A percentile compares a stretch with the other conserved stretches of the same genome.
Conservation (phyloP, 2,329 filamentous ascomycete species). For the Clarireedia hainanense region DNA sequence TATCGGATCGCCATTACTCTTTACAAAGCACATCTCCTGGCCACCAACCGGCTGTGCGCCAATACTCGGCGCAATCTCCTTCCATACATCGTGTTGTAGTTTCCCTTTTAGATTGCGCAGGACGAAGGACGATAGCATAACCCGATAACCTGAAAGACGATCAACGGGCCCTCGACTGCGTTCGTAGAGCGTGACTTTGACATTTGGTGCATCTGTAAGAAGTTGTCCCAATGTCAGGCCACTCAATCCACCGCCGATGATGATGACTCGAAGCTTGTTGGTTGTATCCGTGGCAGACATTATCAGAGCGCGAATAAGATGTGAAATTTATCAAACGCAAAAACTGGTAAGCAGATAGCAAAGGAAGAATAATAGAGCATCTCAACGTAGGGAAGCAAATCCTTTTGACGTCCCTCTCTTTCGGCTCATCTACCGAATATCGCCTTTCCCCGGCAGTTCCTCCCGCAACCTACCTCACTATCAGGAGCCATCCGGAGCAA, state of each 20-base stretch:
- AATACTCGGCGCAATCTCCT: slow-evolving; percentile 13
- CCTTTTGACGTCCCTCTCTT: neutral
- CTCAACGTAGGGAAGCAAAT: neutral
- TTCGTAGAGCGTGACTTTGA: slow-evolving; percentile 23
- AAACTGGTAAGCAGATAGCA: neutral
- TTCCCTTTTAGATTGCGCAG: slow-evolving; percentile 19
- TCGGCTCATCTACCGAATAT: neutral
- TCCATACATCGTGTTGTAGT: slow-evolving; percentile 18
- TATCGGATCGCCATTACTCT: slow-evolving; percentile 19
- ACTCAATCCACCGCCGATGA: slow-evolving; percentile 23
- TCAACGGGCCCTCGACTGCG: slow-evolving; percentile 13
- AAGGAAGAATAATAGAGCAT: neutral
- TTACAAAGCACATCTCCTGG: slow-evolving; percentile 22
- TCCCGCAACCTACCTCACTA: neutral
- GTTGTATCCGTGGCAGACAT: neutral
- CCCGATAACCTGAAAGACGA: slow-evolving; percentile 21
- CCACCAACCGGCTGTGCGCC: slow-evolving; percentile 19
- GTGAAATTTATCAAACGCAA: neutral
- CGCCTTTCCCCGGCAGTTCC: neutral
- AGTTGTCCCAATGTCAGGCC: slow-evolving; percentile 24
- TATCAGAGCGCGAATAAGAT: neutral
- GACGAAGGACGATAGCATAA: slow-evolving; percentile 24
- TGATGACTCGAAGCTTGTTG: slow-evolving; percentile 15
- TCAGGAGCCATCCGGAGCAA: neutral
- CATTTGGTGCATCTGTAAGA: slow-evolving; percentile 14